Percentiles rank a stretch among this genome's conserved stretches.
Evolutionary conservation across 306 rosid species (phyloP).

Genomic region (Cucurbita pepo): DNA sequence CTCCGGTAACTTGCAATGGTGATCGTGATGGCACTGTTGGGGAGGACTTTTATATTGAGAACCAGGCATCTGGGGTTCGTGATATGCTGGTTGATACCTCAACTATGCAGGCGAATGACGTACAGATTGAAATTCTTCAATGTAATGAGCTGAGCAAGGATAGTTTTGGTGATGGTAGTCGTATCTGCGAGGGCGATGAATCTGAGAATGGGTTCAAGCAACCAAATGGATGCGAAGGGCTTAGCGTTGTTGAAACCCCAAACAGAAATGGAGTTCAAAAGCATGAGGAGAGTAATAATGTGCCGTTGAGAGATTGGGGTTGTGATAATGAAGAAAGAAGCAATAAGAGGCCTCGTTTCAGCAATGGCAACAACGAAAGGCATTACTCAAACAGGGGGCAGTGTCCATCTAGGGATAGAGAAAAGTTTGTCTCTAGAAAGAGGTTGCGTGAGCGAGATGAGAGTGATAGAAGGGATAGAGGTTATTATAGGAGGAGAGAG

Average conservation of each 20-base stretch:
- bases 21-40: slow-evolving; percentile 3
- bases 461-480: slow-evolving; percentile 45
- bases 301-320: slow-evolving; percentile 14
- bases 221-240: slow-evolving; percentile 20
- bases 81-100: slow-evolving; percentile 10
- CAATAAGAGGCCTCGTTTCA: slow-evolving; percentile 41
- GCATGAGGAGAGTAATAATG: slow-evolving; percentile 12
- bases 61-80: slow-evolving; percentile 7
- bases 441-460: slow-evolving; percentile 69
- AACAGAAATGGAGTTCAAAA: slow-evolving; percentile 20
- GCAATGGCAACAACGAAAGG: slow-evolving; percentile 30
- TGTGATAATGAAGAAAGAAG: slow-evolving; percentile 35
- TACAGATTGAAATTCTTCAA: slow-evolving; percentile 1
- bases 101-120: slow-evolving; percentile 3
- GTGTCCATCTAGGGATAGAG: slow-evolving; percentile 30
- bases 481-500: slow-evolving; percentile 43
- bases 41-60: slow-evolving; percentile 7
- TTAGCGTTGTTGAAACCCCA: slow-evolving; percentile 1
- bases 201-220: slow-evolving; percentile 13
- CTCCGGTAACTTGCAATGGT: slow-evolving; percentile 14
- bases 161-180: slow-evolving; percentile 6
- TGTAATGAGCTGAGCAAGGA: slow-evolving; percentile 9
- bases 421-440: slow-evolving; percentile 33
- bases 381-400: slow-evolving; percentile 26
- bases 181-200: slow-evolving; percentile 9